Percentiles rank a stretch among this genome's conserved stretches.
phyloP scores from a whole-genome alignment of 192 early-diverging fungal genomes.

The Coemansia sp. region DNA sequence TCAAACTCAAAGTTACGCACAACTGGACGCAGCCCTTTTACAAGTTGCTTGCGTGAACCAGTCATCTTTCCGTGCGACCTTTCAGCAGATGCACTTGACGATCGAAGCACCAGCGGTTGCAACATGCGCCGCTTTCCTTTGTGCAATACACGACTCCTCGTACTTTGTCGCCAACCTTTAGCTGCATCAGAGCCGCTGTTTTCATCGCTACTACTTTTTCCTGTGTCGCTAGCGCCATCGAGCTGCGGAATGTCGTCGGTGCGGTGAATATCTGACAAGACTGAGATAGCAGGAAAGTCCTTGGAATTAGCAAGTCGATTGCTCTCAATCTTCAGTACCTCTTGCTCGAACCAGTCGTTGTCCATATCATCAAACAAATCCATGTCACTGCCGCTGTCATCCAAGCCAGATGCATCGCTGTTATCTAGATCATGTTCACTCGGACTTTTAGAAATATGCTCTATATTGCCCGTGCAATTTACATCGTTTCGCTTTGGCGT shows the following conservation, averaged over 20 bases:
- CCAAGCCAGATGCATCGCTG: neutral
- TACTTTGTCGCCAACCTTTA: neutral
- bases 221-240: constrained; percentile 12
- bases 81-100: neutral
- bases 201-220: neutral
- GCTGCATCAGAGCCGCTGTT: neutral
- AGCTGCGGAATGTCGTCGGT: constrained; percentile 8
- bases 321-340: constrained; percentile 5
- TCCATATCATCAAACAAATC: constrained; percentile 2
- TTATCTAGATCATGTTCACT: neutral
- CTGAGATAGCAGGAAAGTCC: no score
- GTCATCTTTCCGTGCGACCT: neutral
- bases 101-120: constrained; percentile 2
- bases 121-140: neutral
- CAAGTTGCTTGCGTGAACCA: neutral
- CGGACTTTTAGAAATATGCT: neutral
- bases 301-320: neutral
- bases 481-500: neutral
- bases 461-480: neutral
- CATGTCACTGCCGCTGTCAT: neutral
- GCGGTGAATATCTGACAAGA: neutral
- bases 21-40: neutral
- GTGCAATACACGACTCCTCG: neutral
- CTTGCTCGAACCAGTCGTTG: constrained; percentile 12
- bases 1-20: neutral